Evolutionary conservation across 176 grass and related monocot species (phyloP).

Genomic region (Eremochloa ophiuroides): DNA sequence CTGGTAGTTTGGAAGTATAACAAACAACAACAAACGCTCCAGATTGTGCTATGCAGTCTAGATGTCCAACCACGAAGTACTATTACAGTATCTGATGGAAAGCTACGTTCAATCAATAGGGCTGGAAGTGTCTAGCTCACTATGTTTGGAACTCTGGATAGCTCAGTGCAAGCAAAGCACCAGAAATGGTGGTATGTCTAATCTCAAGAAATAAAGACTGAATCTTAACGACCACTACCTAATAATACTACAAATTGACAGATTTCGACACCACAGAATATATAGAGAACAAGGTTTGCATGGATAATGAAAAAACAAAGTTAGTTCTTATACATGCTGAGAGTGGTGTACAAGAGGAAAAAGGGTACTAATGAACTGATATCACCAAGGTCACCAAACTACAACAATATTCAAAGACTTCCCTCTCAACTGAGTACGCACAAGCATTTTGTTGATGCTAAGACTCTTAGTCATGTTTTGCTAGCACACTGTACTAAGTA

Average conservation of each 20-base stretch:
- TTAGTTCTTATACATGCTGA: too few species aligned
- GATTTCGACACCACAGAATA: neutral
- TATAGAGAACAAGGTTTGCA: neutral
- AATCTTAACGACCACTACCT: neutral
- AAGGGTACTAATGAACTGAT: neutral
- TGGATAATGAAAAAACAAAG: neutral
- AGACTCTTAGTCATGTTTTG: neutral
- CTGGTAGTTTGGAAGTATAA: neutral
- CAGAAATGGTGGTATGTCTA: neutral
- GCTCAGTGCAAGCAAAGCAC: slow-evolving; percentile 13
- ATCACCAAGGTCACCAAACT: neutral
- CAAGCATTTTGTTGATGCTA: neutral
- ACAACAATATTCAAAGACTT: slow-evolving; percentile 7
- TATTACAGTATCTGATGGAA: slow-evolving; percentile 19
- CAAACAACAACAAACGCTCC: neutral
- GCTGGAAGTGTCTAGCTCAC: neutral
- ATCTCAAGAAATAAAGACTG: neutral
- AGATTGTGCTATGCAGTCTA: neutral
- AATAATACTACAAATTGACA: slow-evolving; percentile 6
- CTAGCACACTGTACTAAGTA: neutral
- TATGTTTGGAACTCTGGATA: neutral
- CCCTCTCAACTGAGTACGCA: neutral
- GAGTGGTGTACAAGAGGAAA: too few species aligned
- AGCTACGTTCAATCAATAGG: slow-evolving; percentile 17
- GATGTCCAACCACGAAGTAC: slow-evolving; percentile 17